These are phyloP conservation scores for Colletotrichum sansevieriae DNA, from an alignment of 2,329 filamentous ascomycete genomes.

Conservation along the genomic window DNA sequence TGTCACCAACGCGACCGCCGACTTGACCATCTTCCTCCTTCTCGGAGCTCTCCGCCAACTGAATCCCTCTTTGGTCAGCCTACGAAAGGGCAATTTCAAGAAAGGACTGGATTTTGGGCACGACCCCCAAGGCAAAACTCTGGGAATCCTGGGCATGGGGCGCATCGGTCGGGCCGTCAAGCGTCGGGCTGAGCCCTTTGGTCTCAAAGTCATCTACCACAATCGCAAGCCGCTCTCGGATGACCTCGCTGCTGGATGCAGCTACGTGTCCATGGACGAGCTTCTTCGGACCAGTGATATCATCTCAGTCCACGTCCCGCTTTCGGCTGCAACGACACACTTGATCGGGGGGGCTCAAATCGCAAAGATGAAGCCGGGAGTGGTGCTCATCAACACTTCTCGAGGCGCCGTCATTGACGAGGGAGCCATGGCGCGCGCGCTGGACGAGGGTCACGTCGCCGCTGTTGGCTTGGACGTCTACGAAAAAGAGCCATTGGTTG, in stretches of 20 bases:
- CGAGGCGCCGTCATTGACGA: conserved; percentile 70
- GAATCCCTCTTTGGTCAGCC: conserved; percentile 47
- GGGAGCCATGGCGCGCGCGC: conserved; percentile 63
- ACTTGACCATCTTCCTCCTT: conserved; percentile 49
- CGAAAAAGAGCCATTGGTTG: conserved; percentile 70
- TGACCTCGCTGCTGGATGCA: conserved; percentile 9
- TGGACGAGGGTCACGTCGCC: conserved; percentile 66
- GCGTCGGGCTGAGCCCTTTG: conserved; percentile 61
- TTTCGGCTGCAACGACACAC: conserved; percentile 64
- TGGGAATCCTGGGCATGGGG: conserved; percentile 56
- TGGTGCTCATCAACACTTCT: conserved; percentile 70
- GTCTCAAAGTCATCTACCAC: conserved; percentile 66
- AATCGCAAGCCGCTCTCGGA: conserved; percentile 55
- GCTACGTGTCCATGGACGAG: conserved; percentile 67
- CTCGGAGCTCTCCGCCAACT: conserved; percentile 48
- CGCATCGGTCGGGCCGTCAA: conserved; percentile 51
- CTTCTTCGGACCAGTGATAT: conserved; percentile 66
- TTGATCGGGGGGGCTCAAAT: conserved; percentile 66
- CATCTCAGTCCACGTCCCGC: conserved; percentile 65
- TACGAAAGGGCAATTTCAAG: conserved; percentile 44
- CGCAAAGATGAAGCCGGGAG: conserved; percentile 66
- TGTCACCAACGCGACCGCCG: conserved; percentile 57
- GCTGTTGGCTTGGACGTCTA: conserved; percentile 70
- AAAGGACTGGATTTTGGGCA: conserved; percentile 52
- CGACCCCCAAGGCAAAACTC: conserved; percentile 49